Evolutionary conservation across 2,329 filamentous ascomycete species (phyloP), one percentile per base, ranked within the genome.

Genomic region (Diaporthe destruens): DNA sequence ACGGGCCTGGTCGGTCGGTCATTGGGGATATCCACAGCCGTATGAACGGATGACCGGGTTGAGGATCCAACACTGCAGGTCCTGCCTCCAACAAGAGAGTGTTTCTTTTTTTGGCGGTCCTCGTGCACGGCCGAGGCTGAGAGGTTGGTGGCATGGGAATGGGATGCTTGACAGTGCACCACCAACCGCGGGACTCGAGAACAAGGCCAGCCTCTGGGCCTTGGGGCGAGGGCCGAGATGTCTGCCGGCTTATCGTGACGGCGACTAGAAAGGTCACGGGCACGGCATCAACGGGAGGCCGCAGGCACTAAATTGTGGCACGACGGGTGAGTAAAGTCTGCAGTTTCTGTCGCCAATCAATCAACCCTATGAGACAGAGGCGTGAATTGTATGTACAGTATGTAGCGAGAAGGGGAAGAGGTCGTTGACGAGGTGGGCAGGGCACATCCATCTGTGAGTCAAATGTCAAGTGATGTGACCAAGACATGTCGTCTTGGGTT

Each of bases 1-100:
- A 69, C 49, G 49, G 71, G 71, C 39, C 72, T 61, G 23, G 55
- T 25, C 32, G 61, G 47, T 53, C 32, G 61, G 61, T 61, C 68
- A 70, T 70, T 51, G 56, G 55, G 36, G 54, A 53, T 57, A 53
- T 61, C 55, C 68, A 59, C 56, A 49, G 55, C 44, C 16, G 55
- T 61, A 39, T 18, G 29, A 34, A 61, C 42, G 34, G 32, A n/a
- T 42, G 68, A 32, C 68, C 34, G 23, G 55, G 68, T 32, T 61
- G 68, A 57, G 55, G 36, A 61, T 70, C 68, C 55, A 70, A 61
- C 68, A 25, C 47, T 59, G 47, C 44, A 66, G 32, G 16, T 39
- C 55, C 55, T 53, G 44, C 32, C 25, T 32, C 44, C 55, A 53
- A 70, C 55, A 39, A 54, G 55, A 25, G 1, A 11, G 29, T 29